These are phyloP conservation scores for Cercophora scortea DNA, from an alignment of 495 filamentous ascomycete genomes.

Conservation along the genomic window DNA sequence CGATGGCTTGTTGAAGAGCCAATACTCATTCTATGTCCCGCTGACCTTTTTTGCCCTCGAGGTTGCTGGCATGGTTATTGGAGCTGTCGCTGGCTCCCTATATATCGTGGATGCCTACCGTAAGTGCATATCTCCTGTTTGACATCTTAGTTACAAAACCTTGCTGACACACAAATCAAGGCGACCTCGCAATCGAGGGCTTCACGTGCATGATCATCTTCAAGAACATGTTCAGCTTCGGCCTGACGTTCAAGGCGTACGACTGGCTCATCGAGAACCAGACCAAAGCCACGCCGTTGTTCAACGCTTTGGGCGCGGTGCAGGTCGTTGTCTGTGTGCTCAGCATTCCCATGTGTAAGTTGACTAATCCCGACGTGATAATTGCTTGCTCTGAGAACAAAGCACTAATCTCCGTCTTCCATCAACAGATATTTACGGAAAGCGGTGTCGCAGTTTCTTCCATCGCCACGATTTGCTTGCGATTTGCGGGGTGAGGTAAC, in stretches of 20 bases:
- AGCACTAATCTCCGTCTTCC: background rate
- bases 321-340: constrained; percentile 68
- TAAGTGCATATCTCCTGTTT: constrained; percentile 31
- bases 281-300: constrained; percentile 46
- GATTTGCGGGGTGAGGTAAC: constrained; percentile 29
- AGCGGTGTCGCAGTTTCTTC: constrained; percentile 65
- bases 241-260: constrained; percentile 72
- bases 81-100: constrained; percentile 75
- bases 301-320: constrained; percentile 64
- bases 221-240: constrained; percentile 86
- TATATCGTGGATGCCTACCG: constrained; percentile 94
- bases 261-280: constrained; percentile 62
- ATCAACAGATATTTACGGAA: constrained; percentile 66
- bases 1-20: constrained; percentile 37
- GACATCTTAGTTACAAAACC: background rate
- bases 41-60: constrained; percentile 71
- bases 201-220: constrained; percentile 89
- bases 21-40: constrained; percentile 64
- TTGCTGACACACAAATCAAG: constrained; percentile 27
- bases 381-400: background rate
- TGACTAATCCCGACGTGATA: background rate
- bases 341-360: constrained; percentile 66
- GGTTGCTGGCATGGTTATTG: constrained; percentile 84
- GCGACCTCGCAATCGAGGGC: constrained; percentile 77
- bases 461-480: constrained; percentile 63